phyloP scores from a whole-genome alignment of 345 rosid genomes.

The Limnanthes douglasii region DNA sequence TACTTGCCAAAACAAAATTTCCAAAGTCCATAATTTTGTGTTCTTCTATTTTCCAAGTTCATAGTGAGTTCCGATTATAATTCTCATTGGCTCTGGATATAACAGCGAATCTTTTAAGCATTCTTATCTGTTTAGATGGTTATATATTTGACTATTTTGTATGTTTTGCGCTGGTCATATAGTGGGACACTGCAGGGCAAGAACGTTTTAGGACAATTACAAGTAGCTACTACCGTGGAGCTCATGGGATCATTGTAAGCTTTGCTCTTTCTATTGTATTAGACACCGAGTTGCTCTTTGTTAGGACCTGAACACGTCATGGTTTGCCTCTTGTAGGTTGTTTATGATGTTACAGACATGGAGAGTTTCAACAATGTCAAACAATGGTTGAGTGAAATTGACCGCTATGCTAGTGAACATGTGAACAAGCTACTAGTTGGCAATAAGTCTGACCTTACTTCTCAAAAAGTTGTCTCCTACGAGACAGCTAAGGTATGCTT shows the following conservation, averaged over 20 bases:
- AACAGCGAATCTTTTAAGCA: too few species aligned
- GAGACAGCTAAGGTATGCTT: constrained; percentile 57
- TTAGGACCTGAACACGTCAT: too few species aligned
- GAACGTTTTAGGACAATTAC: constrained; percentile 87
- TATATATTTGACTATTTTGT: too few species aligned
- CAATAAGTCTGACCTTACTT: constrained; percentile 53
- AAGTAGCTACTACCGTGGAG: constrained; percentile 90
- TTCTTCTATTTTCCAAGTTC: too few species aligned
- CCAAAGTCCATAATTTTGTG: too few species aligned
- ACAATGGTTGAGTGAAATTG: constrained; percentile 68
- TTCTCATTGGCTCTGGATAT: too few species aligned
- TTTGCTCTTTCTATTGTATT: background rate
- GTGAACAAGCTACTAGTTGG: constrained; percentile 73
- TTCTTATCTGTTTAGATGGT: too few species aligned
- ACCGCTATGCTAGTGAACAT: constrained; percentile 63
- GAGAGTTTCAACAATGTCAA: constrained; percentile 74
- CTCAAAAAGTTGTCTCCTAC: constrained; percentile 51
- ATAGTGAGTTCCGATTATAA: too few species aligned
- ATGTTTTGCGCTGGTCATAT: constrained; percentile 4
- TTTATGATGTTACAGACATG: constrained; percentile 71
- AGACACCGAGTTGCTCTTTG: too few species aligned
- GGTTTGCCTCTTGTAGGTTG: constrained; percentile 26
- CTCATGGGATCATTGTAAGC: constrained; percentile 76
- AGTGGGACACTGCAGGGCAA: constrained; percentile 98
- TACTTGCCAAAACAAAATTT: too few species aligned